Conservation (phyloP, 768 basidiomycete species). For the Amanita phalloides region DNA sequence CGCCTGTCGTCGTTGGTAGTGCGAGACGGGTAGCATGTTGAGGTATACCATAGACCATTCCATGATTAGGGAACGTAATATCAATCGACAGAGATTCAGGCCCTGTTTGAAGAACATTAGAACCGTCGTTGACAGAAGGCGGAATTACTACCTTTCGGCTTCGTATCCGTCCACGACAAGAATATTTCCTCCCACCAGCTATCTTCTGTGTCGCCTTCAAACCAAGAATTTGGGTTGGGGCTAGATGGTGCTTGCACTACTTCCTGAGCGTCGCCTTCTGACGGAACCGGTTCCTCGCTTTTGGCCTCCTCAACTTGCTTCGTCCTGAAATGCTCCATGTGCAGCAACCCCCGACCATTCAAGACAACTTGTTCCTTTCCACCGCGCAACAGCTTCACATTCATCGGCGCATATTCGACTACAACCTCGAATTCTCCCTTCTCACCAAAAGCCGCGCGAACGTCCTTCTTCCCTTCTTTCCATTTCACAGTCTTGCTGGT, state of each 20-base stretch:
- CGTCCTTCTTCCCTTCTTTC: conserved; percentile 53
- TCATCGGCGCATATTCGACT: conserved; percentile 68
- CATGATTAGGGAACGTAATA: conserved; percentile 86
- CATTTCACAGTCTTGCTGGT: conserved; percentile 52
- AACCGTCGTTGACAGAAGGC: neutral
- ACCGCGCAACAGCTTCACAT: conserved; percentile 56
- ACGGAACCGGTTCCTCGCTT: conserved; percentile 24
- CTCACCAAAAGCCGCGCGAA: conserved; percentile 54
- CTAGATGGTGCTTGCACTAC: neutral
- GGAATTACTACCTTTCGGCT: conserved; percentile 76
- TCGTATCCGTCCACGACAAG: conserved; percentile 79
- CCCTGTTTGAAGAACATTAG: conserved; percentile 39
- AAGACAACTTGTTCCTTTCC: conserved; percentile 81
- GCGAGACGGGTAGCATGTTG: conserved; percentile 90
- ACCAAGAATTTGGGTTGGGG: conserved; percentile 1
- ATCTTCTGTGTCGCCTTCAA: conserved; percentile 79
- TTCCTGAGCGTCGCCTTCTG: conserved; percentile 1
- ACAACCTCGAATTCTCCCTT: conserved; percentile 55
- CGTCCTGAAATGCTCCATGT: conserved; percentile 96
- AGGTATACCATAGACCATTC: conserved; percentile 90
- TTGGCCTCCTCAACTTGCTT: conserved; percentile 36
- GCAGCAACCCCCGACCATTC: conserved; percentile 82
- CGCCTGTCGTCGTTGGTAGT: conserved; percentile 80
- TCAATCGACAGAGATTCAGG: conserved; percentile 92
- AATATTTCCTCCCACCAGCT: conserved; percentile 88